phyloP scores from a whole-genome alignment of 805 yeast species.

The Candida tibetensis region DNA sequence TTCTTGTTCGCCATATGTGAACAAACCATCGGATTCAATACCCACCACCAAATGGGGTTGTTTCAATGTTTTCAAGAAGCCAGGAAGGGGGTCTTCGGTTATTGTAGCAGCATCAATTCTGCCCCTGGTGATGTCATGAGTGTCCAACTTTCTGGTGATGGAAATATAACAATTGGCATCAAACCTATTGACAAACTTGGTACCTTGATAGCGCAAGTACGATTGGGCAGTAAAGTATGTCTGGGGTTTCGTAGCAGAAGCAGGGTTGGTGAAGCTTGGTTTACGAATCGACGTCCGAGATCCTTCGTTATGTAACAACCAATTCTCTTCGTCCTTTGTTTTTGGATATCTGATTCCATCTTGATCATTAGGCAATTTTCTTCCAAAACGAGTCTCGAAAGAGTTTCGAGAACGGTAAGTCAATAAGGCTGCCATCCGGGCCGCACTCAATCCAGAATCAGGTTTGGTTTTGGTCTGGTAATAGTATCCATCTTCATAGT shows the following conservation, averaged over 20 bases:
- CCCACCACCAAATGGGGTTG: constrained; percentile 88
- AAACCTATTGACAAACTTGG: constrained; percentile 82
- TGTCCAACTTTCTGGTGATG: constrained; percentile 88
- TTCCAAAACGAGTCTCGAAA: constrained; percentile 88
- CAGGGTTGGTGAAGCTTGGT: constrained; percentile 13
- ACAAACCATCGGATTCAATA: constrained; percentile 86
- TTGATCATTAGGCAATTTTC: constrained; percentile 45
- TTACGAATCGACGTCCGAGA: constrained; percentile 23
- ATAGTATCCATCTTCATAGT: constrained; percentile 82
- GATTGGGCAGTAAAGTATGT: constrained; percentile 92
- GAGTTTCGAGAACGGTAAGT: constrained; percentile 92
- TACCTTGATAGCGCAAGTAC: constrained; percentile 90
- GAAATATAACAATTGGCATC: constrained; percentile 97
- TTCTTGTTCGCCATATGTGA: constrained; percentile 89
- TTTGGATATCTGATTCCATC: constrained; percentile 39
- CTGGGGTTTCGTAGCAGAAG: constrained; percentile 37
- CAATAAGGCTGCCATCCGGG: constrained; percentile 92
- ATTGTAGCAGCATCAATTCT: constrained; percentile 46
- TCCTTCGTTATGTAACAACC: constrained; percentile 91
- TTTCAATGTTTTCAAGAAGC: constrained; percentile 55
- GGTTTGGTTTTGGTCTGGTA: constrained; percentile 68
- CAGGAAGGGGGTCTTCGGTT: constrained; percentile 31
- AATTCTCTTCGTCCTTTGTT: constrained; percentile 63
- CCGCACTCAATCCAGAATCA: constrained; percentile 83
- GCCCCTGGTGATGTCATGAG: constrained; percentile 89